These are phyloP conservation scores for Ophiostoma triangulosporum DNA, from an alignment of 2,329 filamentous ascomycete species.

Conservation along the genomic window DNA sequence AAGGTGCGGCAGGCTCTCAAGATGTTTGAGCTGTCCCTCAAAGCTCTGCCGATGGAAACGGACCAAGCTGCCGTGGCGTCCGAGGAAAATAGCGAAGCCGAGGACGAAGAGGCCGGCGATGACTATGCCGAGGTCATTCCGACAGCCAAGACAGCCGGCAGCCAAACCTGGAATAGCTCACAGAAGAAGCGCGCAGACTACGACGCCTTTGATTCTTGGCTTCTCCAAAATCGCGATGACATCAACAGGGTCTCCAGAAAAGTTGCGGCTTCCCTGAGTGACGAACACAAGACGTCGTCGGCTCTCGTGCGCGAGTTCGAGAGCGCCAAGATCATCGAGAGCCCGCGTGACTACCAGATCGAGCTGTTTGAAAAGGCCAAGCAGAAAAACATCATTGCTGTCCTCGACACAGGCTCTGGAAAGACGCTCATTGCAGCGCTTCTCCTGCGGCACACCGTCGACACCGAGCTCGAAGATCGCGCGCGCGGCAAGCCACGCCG, in stretches of 20 bases:
- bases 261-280: constrained; percentile 15
- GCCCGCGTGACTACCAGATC: constrained; percentile 78
- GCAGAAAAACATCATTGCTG: constrained; percentile 74
- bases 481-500: constrained; percentile 44
- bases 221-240: constrained; percentile 24
- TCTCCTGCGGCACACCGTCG: constrained; percentile 61
- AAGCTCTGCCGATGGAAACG: background rate
- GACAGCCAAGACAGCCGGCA: background rate
- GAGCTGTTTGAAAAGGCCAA: constrained; percentile 87
- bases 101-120: background rate
- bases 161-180: constrained; percentile 17
- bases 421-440: constrained; percentile 95
- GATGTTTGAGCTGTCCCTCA: background rate
- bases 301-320: constrained; percentile 24
- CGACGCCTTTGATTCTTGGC: constrained; percentile 33
- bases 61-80: background rate
- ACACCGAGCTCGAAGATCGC: constrained; percentile 62
- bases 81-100: background rate
- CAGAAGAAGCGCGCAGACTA: constrained; percentile 37
- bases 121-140: background rate
- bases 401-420: constrained; percentile 86
- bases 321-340: constrained; percentile 48
- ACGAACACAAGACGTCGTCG: constrained; percentile 21
- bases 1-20: background rate
- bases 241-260: constrained; percentile 17